Evolutionary conservation across 805 yeast species (phyloP), one percentile per base, ranked within the genome.

Genomic region (Metschnikowia baotianmanensis): DNA sequence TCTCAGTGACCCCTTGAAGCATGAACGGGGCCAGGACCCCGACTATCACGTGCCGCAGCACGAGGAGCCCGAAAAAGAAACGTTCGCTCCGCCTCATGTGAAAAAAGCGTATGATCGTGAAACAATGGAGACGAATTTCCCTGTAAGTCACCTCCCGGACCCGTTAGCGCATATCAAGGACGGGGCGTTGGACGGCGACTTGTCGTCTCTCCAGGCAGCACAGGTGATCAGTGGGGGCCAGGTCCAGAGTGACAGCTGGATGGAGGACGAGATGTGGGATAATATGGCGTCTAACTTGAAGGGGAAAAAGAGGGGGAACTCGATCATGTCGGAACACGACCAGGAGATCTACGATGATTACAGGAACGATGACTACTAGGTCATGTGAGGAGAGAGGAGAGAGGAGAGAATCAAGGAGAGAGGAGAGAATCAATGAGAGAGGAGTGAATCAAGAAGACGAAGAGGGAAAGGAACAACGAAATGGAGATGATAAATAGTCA

Each of bases 331-430:
- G n/a, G 48, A 49, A 19, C 56, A 49, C 22, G 58, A 61, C 57
- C 70, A 68, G 47, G 71, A 68, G 36, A 59, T 66, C 20, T 69
- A 53, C 42, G 72, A 69, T 37, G 75, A 67, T 45, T 69, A 69
- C 50, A 56, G 65, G 38, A 69, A 69, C 43, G 74, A 69, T 42
- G 72, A 68, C 40, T 34, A 45, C 22, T 29, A 23, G 28, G 11
- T n/a, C 11, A 23, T 23, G n/a, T n/a, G n/a, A n/a, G n/a, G n/a
- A n/a, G 28, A 25, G 7, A 17, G 4, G n/a, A 29, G n/a, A 21
- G 34, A 5, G 23, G 1, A 3, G 25, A 9, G 31, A 7, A 11
- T 29, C 17, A 10, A 22, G 10, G 31, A 29, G n/a, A n/a, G n/a
- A 11, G 26, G n/a, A n/a, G 5, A 23, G 26, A 23, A 11, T 3